phyloP scores from a whole-genome alignment of 805 yeast species.

The Candida orba region DNA sequence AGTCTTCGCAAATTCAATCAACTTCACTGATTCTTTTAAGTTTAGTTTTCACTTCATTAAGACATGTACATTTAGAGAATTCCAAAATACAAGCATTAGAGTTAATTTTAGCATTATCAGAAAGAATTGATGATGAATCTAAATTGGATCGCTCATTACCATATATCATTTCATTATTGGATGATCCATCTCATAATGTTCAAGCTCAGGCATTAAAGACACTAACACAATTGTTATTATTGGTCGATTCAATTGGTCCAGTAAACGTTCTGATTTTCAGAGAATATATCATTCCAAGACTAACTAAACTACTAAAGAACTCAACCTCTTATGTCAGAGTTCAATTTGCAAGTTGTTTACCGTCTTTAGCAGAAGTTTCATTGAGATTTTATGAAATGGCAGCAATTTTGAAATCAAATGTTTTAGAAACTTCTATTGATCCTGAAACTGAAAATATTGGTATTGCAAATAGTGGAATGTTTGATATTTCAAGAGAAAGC shows the following conservation, averaged over 20 bases:
- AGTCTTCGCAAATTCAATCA: slow-evolving; percentile 28
- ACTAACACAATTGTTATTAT: slow-evolving; percentile 57
- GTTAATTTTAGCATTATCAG: slow-evolving; percentile 67
- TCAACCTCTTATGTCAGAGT: slow-evolving; percentile 47
- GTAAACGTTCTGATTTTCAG: slow-evolving; percentile 71
- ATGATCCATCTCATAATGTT: slow-evolving; percentile 59
- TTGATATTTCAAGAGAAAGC: slow-evolving; percentile 34
- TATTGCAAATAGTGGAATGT: slow-evolving; percentile 25
- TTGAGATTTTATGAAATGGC: slow-evolving; percentile 58
- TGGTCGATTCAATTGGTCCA: slow-evolving; percentile 61
- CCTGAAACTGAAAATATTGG: slow-evolving; percentile 39
- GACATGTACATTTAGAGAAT: slow-evolving; percentile 52
- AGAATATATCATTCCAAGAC: slow-evolving; percentile 73
- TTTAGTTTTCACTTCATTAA: slow-evolving; percentile 49
- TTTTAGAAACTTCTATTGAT: slow-evolving; percentile 29
- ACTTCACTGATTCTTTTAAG: slow-evolving; percentile 54
- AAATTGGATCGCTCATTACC: slow-evolving; percentile 86
- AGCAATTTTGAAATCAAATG: slow-evolving; percentile 36
- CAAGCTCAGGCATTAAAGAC: slow-evolving; percentile 59
- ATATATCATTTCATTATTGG: slow-evolving; percentile 62
- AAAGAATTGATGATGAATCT: slow-evolving; percentile 69
- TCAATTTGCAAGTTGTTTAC: slow-evolving; percentile 65
- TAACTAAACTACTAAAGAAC: slow-evolving; percentile 37
- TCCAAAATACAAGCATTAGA: slow-evolving; percentile 68
- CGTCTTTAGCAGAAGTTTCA: slow-evolving; percentile 62